Evolutionary conservation across 495 filamentous ascomycete species (phyloP).

Genomic region (Trichoderma gamsii): DNA sequence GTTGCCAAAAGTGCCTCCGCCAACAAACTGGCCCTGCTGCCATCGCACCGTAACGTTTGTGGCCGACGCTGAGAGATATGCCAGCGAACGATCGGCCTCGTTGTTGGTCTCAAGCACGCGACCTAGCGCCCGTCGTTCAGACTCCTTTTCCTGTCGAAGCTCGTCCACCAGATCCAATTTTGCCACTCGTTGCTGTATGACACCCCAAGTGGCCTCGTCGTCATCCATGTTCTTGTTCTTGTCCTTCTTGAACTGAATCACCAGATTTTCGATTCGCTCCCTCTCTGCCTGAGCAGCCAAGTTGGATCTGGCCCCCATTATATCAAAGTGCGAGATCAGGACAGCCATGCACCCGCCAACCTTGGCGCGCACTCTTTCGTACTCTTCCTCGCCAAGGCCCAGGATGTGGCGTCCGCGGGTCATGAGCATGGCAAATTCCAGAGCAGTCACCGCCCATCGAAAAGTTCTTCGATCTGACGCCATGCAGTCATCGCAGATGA

Average conservation of each 20-base stretch:
- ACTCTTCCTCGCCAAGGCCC: constrained; percentile 78
- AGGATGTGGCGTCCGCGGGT: constrained; percentile 88
- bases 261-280: constrained; percentile 63
- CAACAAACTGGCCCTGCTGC: constrained; percentile 97
- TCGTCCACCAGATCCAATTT: constrained; percentile 73
- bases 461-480: constrained; percentile 94
- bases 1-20: constrained; percentile 93
- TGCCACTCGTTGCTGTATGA: constrained; percentile 64
- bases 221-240: constrained; percentile 74
- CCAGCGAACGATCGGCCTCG: constrained; percentile 90
- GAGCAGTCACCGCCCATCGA: constrained; percentile 88
- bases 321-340: constrained; percentile 96
- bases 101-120: constrained; percentile 88
- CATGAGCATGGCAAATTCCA: constrained; percentile 97
- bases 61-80: constrained; percentile 84
- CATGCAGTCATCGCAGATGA: constrained; percentile 94
- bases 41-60: constrained; percentile 92
- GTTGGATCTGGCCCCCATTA: constrained; percentile 92
- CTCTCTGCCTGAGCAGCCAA: constrained; percentile 84
- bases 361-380: constrained; percentile 70
- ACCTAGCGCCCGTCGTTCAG: constrained; percentile 85
- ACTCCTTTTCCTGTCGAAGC: constrained; percentile 64
- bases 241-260: constrained; percentile 66
- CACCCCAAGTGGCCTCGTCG: constrained; percentile 68
- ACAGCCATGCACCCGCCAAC: constrained; percentile 97